These are phyloP conservation scores for Erigeron canadensis DNA, from an alignment of 129 eudicot genomes.

Conservation along the genomic window DNA sequence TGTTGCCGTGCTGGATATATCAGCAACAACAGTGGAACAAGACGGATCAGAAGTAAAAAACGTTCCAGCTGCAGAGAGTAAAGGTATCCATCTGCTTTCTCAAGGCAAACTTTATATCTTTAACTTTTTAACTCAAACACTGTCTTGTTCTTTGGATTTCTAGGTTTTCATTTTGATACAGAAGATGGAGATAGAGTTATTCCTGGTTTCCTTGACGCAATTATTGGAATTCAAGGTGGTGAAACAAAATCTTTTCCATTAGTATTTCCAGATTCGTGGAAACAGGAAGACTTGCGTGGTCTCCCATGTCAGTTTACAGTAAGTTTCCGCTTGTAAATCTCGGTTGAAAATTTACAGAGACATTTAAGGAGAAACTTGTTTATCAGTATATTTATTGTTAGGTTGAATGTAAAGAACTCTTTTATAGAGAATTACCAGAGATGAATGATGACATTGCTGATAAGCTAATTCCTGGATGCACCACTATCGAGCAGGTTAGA, in stretches of 20 bases:
- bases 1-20: constrained; percentile 87
- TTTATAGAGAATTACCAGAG: constrained; percentile 83
- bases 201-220: constrained; percentile 85
- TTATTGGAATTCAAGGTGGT: constrained; percentile 73
- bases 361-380: too few species aligned
- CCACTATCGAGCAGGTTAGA: constrained; percentile 71
- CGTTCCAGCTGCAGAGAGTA: constrained; percentile 94
- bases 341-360: background rate
- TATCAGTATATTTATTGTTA: constrained; percentile 25
- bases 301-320: constrained; percentile 90
- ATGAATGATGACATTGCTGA: constrained; percentile 77
- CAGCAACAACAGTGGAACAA: constrained; percentile 78
- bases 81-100: constrained; percentile 52
- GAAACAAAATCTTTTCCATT: constrained; percentile 91
- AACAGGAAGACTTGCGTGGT: constrained; percentile 88
- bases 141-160: constrained; percentile 14
- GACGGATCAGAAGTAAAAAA: constrained; percentile 66
- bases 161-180: constrained; percentile 91
- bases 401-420: constrained; percentile 97
- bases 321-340: constrained; percentile 27
- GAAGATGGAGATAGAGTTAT: constrained; percentile 84
- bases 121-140: background rate
- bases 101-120: background rate
- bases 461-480: constrained; percentile 79
- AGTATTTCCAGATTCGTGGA: constrained; percentile 89